Percentiles rank a stretch among this genome's conserved stretches.
phyloP scores from a whole-genome alignment of 164 flowering plant species.

The Hamamelis virginiana region DNA sequence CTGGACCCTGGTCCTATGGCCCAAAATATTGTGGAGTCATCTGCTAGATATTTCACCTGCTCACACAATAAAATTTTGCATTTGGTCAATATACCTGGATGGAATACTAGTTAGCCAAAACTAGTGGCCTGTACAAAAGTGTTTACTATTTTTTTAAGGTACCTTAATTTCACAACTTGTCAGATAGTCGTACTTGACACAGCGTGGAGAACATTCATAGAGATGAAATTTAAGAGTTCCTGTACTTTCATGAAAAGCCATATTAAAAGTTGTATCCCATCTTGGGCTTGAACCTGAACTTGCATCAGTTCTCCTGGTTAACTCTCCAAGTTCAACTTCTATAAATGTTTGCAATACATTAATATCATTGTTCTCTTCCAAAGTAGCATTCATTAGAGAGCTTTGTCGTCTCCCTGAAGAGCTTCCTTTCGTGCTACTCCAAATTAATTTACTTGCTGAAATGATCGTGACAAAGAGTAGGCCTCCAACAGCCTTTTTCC shows the following conservation, averaged over 20 bases:
- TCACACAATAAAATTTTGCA: slow-evolving; percentile 4
- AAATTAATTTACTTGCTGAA: slow-evolving; percentile 55
- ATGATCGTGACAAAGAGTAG: slow-evolving; percentile 63
- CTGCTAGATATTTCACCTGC: slow-evolving; percentile 75
- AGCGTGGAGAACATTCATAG: slow-evolving; percentile 59
- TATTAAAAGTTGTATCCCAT: slow-evolving; percentile 81
- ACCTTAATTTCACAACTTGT: slow-evolving; percentile 93
- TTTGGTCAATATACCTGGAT: too few relatives aligned
- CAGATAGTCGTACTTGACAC: slow-evolving; percentile 69
- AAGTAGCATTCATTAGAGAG: slow-evolving; percentile 19
- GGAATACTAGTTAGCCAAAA: too few relatives aligned
- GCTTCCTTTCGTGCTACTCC: slow-evolving; percentile 41
- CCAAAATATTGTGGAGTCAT: slow-evolving; percentile 91
- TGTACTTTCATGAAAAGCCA: slow-evolving; percentile 70
- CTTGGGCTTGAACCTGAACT: slow-evolving; percentile 59
- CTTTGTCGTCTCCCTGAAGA: slow-evolving; percentile 39
- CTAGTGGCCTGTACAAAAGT: too few relatives aligned
- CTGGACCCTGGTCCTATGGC: slow-evolving; percentile 72
- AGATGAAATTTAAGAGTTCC: slow-evolving; percentile 71
- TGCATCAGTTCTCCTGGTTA: slow-evolving; percentile 69
- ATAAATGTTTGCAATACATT: slow-evolving; percentile 61
- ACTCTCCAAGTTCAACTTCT: slow-evolving; percentile 82
- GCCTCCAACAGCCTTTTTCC: slow-evolving; percentile 78
- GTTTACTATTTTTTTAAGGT: not conserved
- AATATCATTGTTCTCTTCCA: slow-evolving; percentile 33